Base-by-base conservation (phyloP, 2,329 filamentous ascomycete genomes). In the Alternaria gaisen region DNA sequence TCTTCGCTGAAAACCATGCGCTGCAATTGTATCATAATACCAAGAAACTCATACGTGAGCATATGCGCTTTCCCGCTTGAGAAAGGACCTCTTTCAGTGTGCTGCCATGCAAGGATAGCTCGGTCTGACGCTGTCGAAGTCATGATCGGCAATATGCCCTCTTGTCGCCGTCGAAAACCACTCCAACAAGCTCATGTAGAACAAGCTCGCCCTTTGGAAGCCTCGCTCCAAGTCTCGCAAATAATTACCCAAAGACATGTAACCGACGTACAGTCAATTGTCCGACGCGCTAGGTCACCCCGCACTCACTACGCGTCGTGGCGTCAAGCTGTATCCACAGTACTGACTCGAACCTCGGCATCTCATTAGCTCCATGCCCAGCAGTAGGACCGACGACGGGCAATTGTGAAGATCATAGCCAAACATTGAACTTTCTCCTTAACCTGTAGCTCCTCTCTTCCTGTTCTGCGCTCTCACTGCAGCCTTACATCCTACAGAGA, bases 261-360 rank as follows among this genome's bases (percentile, higher is more conserved):
- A 28, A 47, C 14, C 36, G 28, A 41, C 34, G 32, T 54, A 47
- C 34, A 11, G 16, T 42, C 20, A 36, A 5, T 22, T 44, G 26
- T 51, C 56, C 43, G 41, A 38, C 47, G 26, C 41, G 16, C 40
- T 28, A 56, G 42, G 44, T 38, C 40, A 58, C 48, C 68, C 66
- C 66, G 68, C 68, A 65, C 58, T 50, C 20, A 34, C 34, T 26
- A 18, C 20, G 66, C 50, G 47, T 47, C 44, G 30, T 34, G 46
- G 38, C 38, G 38, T 22, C 46, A 34, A 48, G 46, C 40, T 14
- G 20, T 42, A 36, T 36, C 46, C 46, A 50, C 32, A 36, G 40
- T 32, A 44, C 50, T 54, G 54, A 61, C 53, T 57, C 60, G 64
- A 61, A 70, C 68, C 68, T 71, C 68, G 67, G 68, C 66, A 68